Percentiles rank a stretch among this genome's conserved stretches.
Conservation (phyloP, 345 rosid genomes). For the Camelina sativa region DNA sequence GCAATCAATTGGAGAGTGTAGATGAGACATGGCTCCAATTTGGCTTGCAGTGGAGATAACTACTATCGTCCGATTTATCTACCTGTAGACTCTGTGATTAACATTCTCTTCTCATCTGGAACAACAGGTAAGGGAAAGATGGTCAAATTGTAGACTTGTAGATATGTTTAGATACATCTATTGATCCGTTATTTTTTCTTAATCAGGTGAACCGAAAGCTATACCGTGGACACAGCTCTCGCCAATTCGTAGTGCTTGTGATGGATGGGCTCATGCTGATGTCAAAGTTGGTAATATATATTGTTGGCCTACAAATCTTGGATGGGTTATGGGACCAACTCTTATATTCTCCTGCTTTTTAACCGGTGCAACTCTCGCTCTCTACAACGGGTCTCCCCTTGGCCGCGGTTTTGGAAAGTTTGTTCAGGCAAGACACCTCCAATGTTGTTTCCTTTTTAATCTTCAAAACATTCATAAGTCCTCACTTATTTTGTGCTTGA, state of each 20-base stretch:
- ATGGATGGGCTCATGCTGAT: conserved; percentile 71
- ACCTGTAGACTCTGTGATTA: conserved; percentile 61
- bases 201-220: conserved; percentile 94
- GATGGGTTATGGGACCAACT: conserved; percentile 95
- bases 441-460: conserved; percentile 11
- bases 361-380: conserved; percentile 81
- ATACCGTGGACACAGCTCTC: conserved; percentile 90
- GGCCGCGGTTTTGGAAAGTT: conserved; percentile 83
- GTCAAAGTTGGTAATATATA: conserved; percentile 57
- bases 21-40: conserved; percentile 15
- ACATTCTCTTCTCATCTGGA: conserved; percentile 93
- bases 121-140: conserved; percentile 66
- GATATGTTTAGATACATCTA: neutral
- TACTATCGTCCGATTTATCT: conserved; percentile 57
- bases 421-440: conserved; percentile 59
- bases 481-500: neutral
- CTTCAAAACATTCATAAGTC: neutral
- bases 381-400: conserved; percentile 90
- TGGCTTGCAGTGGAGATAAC: conserved; percentile 48
- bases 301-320: conserved; percentile 97
- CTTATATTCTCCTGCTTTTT: conserved; percentile 67
- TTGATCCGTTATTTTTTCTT: conserved; percentile 6
- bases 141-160: neutral
- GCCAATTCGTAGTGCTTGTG: conserved; percentile 68
- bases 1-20: neutral